Percentiles rank a stretch among this genome's conserved stretches.
phyloP scores from a whole-genome alignment of 1,284 basidiomycete genomes.

The Ceratobasidium sp. region DNA sequence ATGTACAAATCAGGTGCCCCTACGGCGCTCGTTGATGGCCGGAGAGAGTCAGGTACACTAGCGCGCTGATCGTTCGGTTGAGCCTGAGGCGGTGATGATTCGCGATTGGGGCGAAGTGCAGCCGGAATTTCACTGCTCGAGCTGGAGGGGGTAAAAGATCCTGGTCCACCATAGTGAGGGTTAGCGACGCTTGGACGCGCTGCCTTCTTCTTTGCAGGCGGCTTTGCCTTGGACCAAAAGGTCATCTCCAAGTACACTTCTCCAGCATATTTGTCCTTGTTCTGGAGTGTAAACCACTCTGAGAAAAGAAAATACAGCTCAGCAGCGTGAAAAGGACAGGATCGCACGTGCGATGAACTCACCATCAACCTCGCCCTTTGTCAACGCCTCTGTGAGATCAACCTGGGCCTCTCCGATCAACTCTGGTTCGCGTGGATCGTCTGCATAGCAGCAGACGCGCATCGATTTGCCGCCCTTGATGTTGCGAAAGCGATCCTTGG shows the following conservation, averaged over 20 bases:
- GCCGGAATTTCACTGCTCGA: conserved; percentile 46
- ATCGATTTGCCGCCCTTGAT: conserved; percentile 79
- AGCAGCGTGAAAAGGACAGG: conserved; percentile 4
- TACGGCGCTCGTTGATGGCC: conserved; percentile 61
- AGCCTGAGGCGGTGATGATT: conserved; percentile 8
- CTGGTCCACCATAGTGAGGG: conserved; percentile 75
- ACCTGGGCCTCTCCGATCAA: conserved; percentile 92
- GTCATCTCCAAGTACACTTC: conserved; percentile 95
- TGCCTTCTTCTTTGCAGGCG: conserved; percentile 70
- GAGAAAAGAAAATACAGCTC: conserved; percentile 39
- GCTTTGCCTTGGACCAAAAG: conserved; percentile 89
- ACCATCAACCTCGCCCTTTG: conserved; percentile 97
- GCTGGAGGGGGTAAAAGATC: conserved; percentile 69
- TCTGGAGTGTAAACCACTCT: conserved; percentile 93
- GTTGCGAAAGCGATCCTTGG: conserved; percentile 53
- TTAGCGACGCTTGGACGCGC: conserved; percentile 59
- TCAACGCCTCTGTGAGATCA: conserved; percentile 87
- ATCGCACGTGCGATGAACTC: conserved; percentile 47
- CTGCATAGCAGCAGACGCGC: conserved; percentile 88
- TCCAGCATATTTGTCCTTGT: conserved; percentile 92
- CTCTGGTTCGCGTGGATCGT: conserved; percentile 94
- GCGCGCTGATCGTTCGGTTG: conserved; percentile 42
- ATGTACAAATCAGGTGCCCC: conserved; percentile 72
- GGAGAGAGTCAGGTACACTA: conserved; percentile 62
- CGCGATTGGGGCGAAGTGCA: conserved; percentile 12